Conservation (phyloP, 2,329 filamentous ascomycete genomes). For the Beauveria sp. region DNA sequence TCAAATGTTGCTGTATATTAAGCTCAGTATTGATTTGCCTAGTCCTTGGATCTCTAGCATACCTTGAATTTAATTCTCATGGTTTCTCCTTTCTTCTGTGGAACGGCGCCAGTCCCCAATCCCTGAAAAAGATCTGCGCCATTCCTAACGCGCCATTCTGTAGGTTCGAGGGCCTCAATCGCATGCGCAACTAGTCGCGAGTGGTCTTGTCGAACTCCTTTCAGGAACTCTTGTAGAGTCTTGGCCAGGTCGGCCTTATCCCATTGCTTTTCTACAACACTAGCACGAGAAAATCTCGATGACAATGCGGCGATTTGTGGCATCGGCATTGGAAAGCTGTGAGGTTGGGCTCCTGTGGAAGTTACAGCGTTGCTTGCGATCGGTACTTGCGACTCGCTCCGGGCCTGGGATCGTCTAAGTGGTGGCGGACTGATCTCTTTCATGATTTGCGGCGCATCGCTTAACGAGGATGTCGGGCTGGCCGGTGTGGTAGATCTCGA, state of each 20-base stretch:
- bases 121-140: conserved; percentile 41
- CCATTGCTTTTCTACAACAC: background rate
- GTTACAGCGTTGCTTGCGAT: background rate
- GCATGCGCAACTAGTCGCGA: conserved; percentile 37
- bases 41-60: conserved; percentile 4
- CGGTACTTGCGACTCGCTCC: background rate
- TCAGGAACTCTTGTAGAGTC: conserved; percentile 29
- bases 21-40: background rate
- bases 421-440: conserved; percentile 22
- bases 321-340: background rate
- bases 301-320: conserved; percentile 13
- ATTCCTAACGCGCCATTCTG: conserved; percentile 31
- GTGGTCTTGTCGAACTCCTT: conserved; percentile 38
- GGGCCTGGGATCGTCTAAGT: conserved; percentile 16
- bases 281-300: background rate
- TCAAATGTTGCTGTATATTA: conserved; percentile 34
- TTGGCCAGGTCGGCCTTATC: background rate
- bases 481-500: background rate
- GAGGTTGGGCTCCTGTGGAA: conserved; percentile 13
- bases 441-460: background rate
- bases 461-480: background rate
- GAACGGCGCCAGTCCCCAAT: conserved; percentile 29
- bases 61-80: conserved; percentile 48
- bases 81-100: conserved; percentile 29
- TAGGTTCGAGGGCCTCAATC: conserved; percentile 36